Percentiles rank a stretch among this genome's conserved stretches.
phyloP scores from a whole-genome alignment of 2,329 filamentous ascomycete species.

The Fusarium pilosicola region DNA sequence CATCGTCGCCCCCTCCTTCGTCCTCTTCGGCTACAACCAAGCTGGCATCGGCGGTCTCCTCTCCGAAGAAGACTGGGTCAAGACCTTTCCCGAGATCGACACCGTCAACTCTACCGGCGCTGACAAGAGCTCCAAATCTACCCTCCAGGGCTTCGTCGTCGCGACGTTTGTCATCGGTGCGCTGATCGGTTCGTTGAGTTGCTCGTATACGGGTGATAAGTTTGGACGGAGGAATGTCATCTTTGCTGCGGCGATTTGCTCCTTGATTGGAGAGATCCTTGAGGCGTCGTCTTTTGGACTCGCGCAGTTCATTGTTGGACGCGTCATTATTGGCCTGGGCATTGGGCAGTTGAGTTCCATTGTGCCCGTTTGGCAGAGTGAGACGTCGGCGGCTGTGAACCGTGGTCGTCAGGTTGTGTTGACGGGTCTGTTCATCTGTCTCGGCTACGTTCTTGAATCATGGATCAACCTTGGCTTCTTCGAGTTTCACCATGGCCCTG shows the following conservation, averaged over 20 bases:
- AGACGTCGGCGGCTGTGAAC: conserved; percentile 59
- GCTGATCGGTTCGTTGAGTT: conserved; percentile 60
- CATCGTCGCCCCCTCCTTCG: conserved; percentile 56
- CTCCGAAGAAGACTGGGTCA: conserved; percentile 68
- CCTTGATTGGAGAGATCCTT: conserved; percentile 62
- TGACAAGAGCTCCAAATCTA: conserved; percentile 55
- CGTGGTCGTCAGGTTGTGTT: conserved; percentile 59
- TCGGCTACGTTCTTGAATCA: conserved; percentile 52
- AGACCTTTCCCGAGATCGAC: conserved; percentile 58
- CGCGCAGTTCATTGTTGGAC: conserved; percentile 52
- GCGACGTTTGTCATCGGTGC: conserved; percentile 67
- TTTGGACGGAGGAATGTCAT: conserved; percentile 67
- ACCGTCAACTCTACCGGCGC: conserved; percentile 60
- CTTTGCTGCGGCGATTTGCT: conserved; percentile 62
- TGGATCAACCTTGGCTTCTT: conserved; percentile 60
- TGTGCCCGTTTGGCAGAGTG: conserved; percentile 64
- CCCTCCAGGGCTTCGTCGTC: conserved; percentile 56
- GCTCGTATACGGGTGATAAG: conserved; percentile 62
- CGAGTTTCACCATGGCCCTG: conserved; percentile 31
- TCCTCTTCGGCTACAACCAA: conserved; percentile 68
- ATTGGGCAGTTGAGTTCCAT: conserved; percentile 64
- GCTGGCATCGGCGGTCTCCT: conserved; percentile 77
- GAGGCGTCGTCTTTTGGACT: conserved; percentile 61
- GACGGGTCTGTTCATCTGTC: conserved; percentile 61
- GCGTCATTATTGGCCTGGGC: conserved; percentile 63